phyloP scores from a whole-genome alignment of 2,329 filamentous ascomycete species.

The Fusarium ramigenum region DNA sequence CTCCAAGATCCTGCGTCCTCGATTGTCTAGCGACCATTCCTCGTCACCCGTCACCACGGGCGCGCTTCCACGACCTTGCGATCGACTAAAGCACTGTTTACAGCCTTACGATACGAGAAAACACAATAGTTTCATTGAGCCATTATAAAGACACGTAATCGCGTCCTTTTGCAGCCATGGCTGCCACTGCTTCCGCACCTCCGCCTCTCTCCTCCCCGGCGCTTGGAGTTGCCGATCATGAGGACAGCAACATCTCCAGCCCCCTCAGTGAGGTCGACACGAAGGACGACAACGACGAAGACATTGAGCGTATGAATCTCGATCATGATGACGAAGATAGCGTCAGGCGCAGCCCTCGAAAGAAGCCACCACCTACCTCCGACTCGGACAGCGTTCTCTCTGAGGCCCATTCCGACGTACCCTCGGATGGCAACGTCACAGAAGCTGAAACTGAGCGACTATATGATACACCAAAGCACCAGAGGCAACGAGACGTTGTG shows the following conservation, averaged over 20 bases:
- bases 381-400: constrained; percentile 66
- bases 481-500: constrained; percentile 69
- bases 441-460: constrained; percentile 96
- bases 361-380: constrained; percentile 47
- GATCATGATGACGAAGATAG: constrained; percentile 50
- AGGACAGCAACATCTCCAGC: constrained; percentile 82
- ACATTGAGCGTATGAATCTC: constrained; percentile 67
- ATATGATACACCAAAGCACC: constrained; percentile 82
- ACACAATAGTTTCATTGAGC: constrained; percentile 3
- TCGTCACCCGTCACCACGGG: constrained; percentile 21
- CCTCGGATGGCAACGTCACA: constrained; percentile 66
- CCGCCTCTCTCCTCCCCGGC: constrained; percentile 57
- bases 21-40: constrained; percentile 22
- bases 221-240: constrained; percentile 56
- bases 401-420: constrained; percentile 56
- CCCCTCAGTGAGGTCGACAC: constrained; percentile 94
- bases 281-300: constrained; percentile 75
- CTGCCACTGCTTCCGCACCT: constrained; percentile 61
- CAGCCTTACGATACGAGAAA: constrained; percentile 1
- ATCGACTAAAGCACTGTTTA: constrained; percentile 16
- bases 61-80: constrained; percentile 36
- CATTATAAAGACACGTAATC: constrained; percentile 23
- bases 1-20: not conserved
- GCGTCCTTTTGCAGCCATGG: constrained; percentile 53
- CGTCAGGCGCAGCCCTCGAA: constrained; percentile 42